These are phyloP conservation scores for Lasiodiplodia citricola DNA, from an alignment of 2,329 filamentous ascomycete genomes.

Conservation along the genomic window DNA sequence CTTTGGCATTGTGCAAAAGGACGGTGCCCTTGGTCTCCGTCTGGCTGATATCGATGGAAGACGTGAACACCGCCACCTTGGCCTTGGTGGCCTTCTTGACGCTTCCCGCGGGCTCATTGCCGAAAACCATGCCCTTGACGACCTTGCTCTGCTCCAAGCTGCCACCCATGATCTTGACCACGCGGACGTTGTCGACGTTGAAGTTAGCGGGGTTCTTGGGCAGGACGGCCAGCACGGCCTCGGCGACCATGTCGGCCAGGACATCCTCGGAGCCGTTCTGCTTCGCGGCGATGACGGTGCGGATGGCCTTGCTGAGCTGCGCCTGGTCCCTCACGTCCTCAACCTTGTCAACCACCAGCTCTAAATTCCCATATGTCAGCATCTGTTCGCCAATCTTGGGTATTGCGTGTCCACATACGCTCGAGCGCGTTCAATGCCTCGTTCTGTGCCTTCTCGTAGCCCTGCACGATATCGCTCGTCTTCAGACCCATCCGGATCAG, in stretches of 20 bases:
- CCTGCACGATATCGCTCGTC: conserved; percentile 94
- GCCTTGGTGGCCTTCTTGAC: conserved; percentile 91
- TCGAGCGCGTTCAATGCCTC: conserved; percentile 86
- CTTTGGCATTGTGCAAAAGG: conserved; percentile 93
- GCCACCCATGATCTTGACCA: conserved; percentile 99
- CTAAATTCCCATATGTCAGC: conserved; percentile 44
- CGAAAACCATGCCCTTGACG: conserved; percentile 98
- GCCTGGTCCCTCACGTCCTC: conserved; percentile 78
- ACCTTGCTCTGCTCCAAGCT: conserved; percentile 92
- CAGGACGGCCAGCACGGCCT: conserved; percentile 82
- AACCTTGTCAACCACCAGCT: conserved; percentile 89
- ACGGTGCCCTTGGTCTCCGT: conserved; percentile 99
- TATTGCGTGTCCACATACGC: conserved; percentile 50
- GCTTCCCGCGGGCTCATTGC: conserved; percentile 86
- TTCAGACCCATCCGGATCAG: conserved; percentile 95
- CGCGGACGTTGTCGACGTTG: conserved; percentile 98
- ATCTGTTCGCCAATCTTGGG: not conserved
- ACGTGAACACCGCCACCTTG: conserved; percentile 93
- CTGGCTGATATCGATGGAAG: conserved; percentile 91
- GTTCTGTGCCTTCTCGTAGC: conserved; percentile 93
- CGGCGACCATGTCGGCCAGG: conserved; percentile 83
- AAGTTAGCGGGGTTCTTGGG: conserved; percentile 96
- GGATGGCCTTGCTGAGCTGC: conserved; percentile 92
- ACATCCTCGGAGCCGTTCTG: conserved; percentile 93
- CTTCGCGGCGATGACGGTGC: conserved; percentile 95